Percentiles rank a stretch among this genome's conserved stretches.
Conservation (phyloP, 768 basidiomycete species). For the Heimioporus sp. region DNA sequence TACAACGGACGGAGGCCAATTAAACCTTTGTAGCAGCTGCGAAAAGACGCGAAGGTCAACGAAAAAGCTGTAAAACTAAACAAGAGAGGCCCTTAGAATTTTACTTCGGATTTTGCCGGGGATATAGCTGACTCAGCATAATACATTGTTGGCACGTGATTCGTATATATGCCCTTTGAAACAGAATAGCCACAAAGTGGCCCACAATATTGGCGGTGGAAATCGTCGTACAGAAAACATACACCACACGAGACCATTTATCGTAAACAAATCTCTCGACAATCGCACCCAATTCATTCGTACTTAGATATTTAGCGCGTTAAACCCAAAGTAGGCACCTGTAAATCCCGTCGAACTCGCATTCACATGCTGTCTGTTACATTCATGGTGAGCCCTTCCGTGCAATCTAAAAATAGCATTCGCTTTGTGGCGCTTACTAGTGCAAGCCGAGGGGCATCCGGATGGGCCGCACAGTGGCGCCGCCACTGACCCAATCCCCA, state of each 20-base stretch:
- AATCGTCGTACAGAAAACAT: background rate
- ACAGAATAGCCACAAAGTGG: too few relatives aligned
- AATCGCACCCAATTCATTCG: too few relatives aligned
- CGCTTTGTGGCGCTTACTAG: constrained; percentile 16
- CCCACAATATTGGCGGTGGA: too few relatives aligned
- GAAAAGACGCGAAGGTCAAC: constrained; percentile 21
- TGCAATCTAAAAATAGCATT: background rate
- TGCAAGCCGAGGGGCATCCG: constrained; percentile 27
- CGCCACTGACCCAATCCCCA: constrained; percentile 29
- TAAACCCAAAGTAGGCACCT: constrained; percentile 24
- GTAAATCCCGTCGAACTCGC: constrained; percentile 23
- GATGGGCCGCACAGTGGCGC: constrained; percentile 1
- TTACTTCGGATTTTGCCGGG: constrained; percentile 31
- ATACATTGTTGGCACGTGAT: background rate
- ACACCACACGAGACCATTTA: background rate
- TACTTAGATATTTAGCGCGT: constrained; percentile 22
- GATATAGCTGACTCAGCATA: constrained; percentile 27
- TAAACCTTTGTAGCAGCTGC: constrained; percentile 26
- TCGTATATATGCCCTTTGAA: background rate
- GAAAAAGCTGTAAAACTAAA: constrained; percentile 14
- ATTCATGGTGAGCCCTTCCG: constrained; percentile 36
- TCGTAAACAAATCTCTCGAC: too few relatives aligned
- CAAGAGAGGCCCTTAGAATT: constrained; percentile 18
- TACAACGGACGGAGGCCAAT: constrained; percentile 32
- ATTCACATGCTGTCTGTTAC: constrained; percentile 44